Percentiles rank a stretch among this genome's conserved stretches.
Evolutionary conservation across 2,329 filamentous ascomycete genomes (phyloP).

Genomic region (Fusarium udum): DNA sequence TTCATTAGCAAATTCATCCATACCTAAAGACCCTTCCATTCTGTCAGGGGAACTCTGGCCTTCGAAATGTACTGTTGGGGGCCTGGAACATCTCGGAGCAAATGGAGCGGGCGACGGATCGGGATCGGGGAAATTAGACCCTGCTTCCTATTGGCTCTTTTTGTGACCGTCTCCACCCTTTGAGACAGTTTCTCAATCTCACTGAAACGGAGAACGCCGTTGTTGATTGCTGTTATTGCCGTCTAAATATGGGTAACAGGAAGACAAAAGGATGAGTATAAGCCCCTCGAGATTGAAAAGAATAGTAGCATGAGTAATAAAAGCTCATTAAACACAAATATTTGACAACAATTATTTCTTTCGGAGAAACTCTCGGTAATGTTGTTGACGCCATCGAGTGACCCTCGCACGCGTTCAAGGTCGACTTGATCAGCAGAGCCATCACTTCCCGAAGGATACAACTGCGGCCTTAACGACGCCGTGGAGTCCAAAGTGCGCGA

Average conservation of each 20-base stretch:
- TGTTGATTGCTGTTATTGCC: not conserved
- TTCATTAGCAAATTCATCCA: rapidly evolving
- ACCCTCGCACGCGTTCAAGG: not conserved
- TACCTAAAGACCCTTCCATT: no score
- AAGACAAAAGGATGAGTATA: not conserved
- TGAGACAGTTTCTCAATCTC: not conserved
- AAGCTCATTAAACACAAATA: rapidly evolving
- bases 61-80: not conserved
- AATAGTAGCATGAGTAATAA: not conserved
- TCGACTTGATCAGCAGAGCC: not conserved
- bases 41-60: not conserved
- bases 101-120: not conserved
- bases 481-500: not conserved
- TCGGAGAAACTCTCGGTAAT: not conserved
- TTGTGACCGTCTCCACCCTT: not conserved
- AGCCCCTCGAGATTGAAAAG: not conserved
- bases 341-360: no score
- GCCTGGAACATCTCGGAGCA: not conserved
- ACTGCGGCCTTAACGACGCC: not conserved
- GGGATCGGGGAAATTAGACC: not conserved
- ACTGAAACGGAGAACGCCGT: not conserved
- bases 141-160: not conserved
- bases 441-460: not conserved
- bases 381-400: not conserved
- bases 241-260: not conserved